phyloP scores from a whole-genome alignment of 768 basidiomycete genomes.

The Tylopilus felleus region DNA sequence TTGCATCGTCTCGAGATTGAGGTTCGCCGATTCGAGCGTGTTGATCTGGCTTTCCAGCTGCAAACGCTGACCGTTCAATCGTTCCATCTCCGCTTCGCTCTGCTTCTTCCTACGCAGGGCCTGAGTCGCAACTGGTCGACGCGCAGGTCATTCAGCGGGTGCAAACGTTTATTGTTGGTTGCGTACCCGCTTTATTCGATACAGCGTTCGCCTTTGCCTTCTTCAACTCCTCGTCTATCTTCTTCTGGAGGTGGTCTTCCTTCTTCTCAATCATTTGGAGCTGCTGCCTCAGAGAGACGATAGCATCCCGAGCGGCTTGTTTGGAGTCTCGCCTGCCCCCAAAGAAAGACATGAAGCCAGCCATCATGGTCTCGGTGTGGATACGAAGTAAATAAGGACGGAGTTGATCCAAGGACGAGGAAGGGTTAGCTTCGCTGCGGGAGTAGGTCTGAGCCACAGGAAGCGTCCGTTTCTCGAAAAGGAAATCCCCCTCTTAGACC shows the following conservation, averaged over 20 bases:
- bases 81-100: conserved; percentile 81
- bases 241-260: conserved; percentile 94
- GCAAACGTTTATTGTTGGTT: background rate
- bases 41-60: conserved; percentile 97
- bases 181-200: conserved; percentile 86
- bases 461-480: conserved; percentile 22
- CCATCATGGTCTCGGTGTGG: conserved; percentile 50
- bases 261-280: conserved; percentile 99
- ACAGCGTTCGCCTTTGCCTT: conserved; percentile 93
- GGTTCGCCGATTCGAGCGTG: conserved; percentile 94
- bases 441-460: conserved; percentile 5
- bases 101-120: conserved; percentile 94
- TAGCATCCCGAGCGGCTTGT: conserved; percentile 86
- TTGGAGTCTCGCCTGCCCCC: conserved; percentile 79
- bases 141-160: conserved; percentile 11
- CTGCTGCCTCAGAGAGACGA: conserved; percentile 89
- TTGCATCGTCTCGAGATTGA: conserved; percentile 95
- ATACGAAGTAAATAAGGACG: conserved; percentile 1
- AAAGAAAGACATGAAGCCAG: conserved; percentile 85
- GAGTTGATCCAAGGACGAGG: background rate
- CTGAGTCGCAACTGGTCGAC: conserved; percentile 68
- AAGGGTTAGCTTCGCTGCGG: conserved; percentile 11
- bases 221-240: conserved; percentile 91
- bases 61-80: conserved; percentile 77
- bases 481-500: conserved; percentile 19